A percentile compares a stretch with the other conserved stretches of the same genome.
Evolutionary conservation across 768 basidiomycete genomes (phyloP).

Genomic region (Lactarius hatsudake): DNA sequence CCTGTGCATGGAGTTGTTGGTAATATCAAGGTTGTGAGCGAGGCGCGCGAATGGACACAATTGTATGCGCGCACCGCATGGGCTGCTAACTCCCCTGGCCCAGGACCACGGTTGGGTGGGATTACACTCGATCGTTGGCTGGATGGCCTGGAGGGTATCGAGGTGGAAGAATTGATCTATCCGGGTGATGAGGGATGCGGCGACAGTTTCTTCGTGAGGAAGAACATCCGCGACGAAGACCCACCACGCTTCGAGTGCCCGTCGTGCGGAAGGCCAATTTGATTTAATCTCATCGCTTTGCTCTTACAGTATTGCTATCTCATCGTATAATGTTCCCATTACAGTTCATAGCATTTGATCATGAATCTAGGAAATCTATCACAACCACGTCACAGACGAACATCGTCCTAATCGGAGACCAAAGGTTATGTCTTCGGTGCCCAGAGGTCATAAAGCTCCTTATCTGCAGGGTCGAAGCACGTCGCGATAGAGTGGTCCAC

Average conservation of each 20-base stretch:
- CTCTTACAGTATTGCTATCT: not conserved
- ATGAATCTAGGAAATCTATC: not conserved
- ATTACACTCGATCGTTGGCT: slow-evolving; percentile 21
- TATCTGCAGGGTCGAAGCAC: slow-evolving; percentile 74
- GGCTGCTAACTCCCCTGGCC: not conserved
- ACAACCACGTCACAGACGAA: not conserved
- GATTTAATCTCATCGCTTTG: not conserved
- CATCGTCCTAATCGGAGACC: not conserved
- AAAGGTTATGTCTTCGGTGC: slow-evolving; percentile 42
- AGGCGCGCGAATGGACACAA: slow-evolving; percentile 17
- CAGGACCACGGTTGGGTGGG: not conserved
- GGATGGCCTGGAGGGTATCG: slow-evolving; percentile 14
- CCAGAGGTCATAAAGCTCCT: slow-evolving; percentile 78
- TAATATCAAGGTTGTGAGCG: slow-evolving; percentile 12
- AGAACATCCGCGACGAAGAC: not conserved
- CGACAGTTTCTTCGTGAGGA: not conserved
- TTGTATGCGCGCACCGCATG: not conserved
- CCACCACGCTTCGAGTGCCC: not conserved
- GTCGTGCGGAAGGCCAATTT: slow-evolving; percentile 6
- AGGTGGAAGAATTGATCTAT: slow-evolving; percentile 21
- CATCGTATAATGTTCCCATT: too few relatives aligned
- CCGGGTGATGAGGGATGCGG: slow-evolving; percentile 11
- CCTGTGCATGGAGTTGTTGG: slow-evolving; percentile 6
- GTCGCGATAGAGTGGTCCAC: slow-evolving; percentile 65
- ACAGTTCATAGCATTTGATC: not conserved